Conservation (phyloP, 2,329 filamentous ascomycete genomes). For the Drechslerella stenobrocha region DNA sequence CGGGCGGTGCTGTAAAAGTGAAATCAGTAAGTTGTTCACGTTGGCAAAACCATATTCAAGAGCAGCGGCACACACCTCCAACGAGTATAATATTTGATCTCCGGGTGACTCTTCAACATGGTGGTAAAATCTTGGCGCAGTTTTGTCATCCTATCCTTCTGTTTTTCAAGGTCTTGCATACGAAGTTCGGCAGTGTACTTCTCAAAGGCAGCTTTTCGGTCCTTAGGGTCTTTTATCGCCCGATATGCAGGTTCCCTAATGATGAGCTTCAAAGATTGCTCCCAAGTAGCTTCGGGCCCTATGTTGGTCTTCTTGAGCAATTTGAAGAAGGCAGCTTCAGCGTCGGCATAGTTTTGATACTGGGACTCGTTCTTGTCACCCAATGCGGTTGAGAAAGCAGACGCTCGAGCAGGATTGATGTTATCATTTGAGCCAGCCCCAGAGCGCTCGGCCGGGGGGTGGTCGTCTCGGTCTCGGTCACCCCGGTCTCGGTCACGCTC, state of each 20-base stretch:
- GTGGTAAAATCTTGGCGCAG: conserved; percentile 89
- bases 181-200: conserved; percentile 91
- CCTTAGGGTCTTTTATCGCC: conserved; percentile 87
- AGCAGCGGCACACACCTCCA: conserved; percentile 70
- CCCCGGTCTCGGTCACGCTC: conserved; percentile 58
- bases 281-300: conserved; percentile 89
- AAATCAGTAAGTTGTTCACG: not conserved
- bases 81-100: conserved; percentile 94
- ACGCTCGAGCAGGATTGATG: conserved; percentile 55
- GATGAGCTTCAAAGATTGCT: conserved; percentile 79
- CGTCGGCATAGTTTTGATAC: conserved; percentile 61
- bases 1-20: conserved; percentile 66
- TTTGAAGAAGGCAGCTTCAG: conserved; percentile 90
- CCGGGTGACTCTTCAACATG: conserved; percentile 94
- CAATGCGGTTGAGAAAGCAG: conserved; percentile 54
- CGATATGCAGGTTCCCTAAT: conserved; percentile 92
- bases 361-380: conserved; percentile 45
- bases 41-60: not conserved
- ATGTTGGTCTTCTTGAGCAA: conserved; percentile 81
- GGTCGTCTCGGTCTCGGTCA: conserved; percentile 57
- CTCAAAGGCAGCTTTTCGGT: conserved; percentile 87
- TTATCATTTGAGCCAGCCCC: conserved; percentile 56
- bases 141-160: conserved; percentile 89
- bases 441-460: conserved; percentile 60
- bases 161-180: conserved; percentile 88